Evolutionary conservation across 169 alveolate species (phyloP), one percentile per base, ranked within the genome.

Genomic region (Plasmodium yoelii): DNA sequence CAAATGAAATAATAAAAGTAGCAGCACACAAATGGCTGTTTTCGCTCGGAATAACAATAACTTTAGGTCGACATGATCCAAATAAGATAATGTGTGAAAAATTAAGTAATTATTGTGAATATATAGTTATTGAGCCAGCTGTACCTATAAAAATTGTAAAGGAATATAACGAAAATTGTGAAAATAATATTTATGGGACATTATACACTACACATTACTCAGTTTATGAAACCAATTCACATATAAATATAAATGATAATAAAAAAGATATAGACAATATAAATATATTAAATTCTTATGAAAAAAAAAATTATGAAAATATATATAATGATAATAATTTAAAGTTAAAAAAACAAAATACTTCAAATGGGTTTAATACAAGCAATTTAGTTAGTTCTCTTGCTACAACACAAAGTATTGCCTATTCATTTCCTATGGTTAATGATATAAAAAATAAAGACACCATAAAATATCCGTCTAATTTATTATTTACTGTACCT

Each of bases 1-100:
- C 90, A 5, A 44, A 59, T 34, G 90, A 82, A 65, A 61, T 57
- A 59, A 82, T 82, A 65, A 82, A 82, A 55, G 34, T 60, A 9
- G 90, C 90, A 53, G 90, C 90, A 15, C 80, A 82, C 28, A 82
- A 82, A 55, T 82, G 90, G 90, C 24, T 82, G 42, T 68, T 82
- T 70, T 82, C 90, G 10, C 15, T 67, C 39, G 90, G 90, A 67
- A 82, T 82, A 67, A 82, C 90, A 24, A 82, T 82, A 82, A 82
- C 90, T 28, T 82, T 82, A 82, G 90, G 90, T 28, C 9, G 90
- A 12, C 90, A 82, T 59, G 90, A 82, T 53, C 90, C 90, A 12
- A 47, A 67, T 55, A 82, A 82, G 42, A 82, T 82, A 5, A 56
- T 56, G 39, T 82, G 90, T 56, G 90, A 82, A 53, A 67, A 15